Percentiles rank a stretch among this genome's conserved stretches.
These are phyloP conservation scores for Pulveroboletus sp. DNA, from an alignment of 768 basidiomycete species.

Conservation along the genomic window DNA sequence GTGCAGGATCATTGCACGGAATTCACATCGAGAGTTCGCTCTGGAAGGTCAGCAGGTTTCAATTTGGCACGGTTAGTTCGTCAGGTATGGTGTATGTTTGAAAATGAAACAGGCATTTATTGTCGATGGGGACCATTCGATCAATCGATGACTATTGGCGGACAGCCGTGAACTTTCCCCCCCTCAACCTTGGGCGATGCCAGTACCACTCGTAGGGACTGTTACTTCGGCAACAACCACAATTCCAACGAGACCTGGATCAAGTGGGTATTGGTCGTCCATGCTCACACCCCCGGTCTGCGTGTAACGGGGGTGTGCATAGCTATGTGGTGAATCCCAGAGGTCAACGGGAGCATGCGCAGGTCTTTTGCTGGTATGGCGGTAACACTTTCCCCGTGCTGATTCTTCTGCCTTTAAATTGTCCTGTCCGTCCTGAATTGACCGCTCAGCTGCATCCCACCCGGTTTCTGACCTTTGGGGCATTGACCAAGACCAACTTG, in stretches of 20 bases:
- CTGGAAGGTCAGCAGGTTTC: too few relatives aligned
- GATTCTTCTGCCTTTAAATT: conserved; percentile 1
- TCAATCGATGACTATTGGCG: conserved; percentile 26
- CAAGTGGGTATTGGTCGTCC: too few relatives aligned
- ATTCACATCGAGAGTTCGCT: too few relatives aligned
- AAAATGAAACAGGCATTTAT: conserved; percentile 15
- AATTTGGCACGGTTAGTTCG: too few relatives aligned
- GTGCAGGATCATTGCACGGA: too few relatives aligned
- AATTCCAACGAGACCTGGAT: conserved; percentile 21
- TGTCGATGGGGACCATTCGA: conserved; percentile 27
- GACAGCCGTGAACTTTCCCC: conserved; percentile 18
- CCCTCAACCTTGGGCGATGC: conserved; percentile 16
- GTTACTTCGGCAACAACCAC: conserved; percentile 24
- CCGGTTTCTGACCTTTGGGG: conserved; percentile 15
- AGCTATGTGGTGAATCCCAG: conserved; percentile 14
- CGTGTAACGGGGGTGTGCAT: conserved; percentile 14
- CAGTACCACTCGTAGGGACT: conserved; percentile 23
- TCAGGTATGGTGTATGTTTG: neutral
- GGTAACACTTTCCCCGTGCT: neutral
- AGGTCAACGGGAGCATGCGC: neutral
- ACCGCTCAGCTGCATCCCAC: conserved; percentile 17
- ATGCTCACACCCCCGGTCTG: neutral
- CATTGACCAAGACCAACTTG: conserved; percentile 22
- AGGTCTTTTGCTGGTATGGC: neutral
- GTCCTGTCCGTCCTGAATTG: conserved; percentile 20